phyloP scores from a whole-genome alignment of 2,329 filamentous ascomycete species.

The Botrytis medusae region DNA sequence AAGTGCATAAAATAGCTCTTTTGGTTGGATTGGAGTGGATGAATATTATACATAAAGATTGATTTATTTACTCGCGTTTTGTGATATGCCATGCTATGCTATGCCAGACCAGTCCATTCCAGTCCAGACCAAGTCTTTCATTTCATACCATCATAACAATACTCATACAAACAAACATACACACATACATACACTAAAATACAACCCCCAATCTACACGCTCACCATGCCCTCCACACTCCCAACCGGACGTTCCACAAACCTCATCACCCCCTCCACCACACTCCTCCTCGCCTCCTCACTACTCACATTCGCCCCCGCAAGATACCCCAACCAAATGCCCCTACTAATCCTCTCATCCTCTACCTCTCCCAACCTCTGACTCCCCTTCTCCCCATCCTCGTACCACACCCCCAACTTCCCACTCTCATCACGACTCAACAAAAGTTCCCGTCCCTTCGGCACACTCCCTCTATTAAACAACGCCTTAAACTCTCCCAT shows the following conservation, averaged over 20 bases:
- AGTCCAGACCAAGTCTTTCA: not conserved
- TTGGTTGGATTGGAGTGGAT: not conserved
- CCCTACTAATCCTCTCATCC: conserved; percentile 77
- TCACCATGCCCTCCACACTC: conserved; percentile 78
- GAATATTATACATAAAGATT: conserved; percentile 15
- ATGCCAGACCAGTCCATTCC: not conserved
- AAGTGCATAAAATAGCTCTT: not conserved
- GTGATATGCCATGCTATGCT: not conserved
- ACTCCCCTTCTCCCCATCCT: conserved; percentile 51
- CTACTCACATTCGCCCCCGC: conserved; percentile 84
- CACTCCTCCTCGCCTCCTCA: conserved; percentile 74
- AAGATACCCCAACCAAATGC: conserved; percentile 89
- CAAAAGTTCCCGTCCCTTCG: conserved; percentile 76
- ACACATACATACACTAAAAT: conserved; percentile 1
- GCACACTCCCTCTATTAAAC: conserved; percentile 79
- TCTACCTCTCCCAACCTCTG: conserved; percentile 66
- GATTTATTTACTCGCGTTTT: not conserved
- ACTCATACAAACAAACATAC: not conserved
- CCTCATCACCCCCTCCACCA: conserved; percentile 84
- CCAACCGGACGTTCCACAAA: conserved; percentile 87
- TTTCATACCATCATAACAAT: not conserved
- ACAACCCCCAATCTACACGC: conserved; percentile 17
- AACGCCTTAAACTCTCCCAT: conserved; percentile 76
- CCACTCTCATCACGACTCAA: conserved; percentile 68
- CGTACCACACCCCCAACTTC: conserved; percentile 65